These are phyloP conservation scores for Prunus padus DNA, from an alignment of 306 rosid genomes.

Conservation along the genomic window DNA sequence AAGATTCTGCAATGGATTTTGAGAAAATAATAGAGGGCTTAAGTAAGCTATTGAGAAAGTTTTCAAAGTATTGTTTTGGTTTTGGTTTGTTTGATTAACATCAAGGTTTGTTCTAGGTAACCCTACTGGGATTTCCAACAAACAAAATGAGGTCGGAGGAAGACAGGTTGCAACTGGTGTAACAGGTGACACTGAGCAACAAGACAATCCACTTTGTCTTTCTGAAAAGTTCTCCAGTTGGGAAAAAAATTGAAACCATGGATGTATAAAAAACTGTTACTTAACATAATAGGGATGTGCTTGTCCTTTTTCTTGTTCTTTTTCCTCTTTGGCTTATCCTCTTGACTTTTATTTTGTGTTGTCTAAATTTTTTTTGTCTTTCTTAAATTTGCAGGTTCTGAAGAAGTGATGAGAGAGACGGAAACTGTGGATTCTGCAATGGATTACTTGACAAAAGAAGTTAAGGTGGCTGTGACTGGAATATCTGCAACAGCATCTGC, in stretches of 20 bases:
- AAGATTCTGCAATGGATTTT: neutral
- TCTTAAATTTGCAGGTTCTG: neutral
- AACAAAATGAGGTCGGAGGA: neutral
- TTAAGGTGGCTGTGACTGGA: neutral
- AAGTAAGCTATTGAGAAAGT: neutral
- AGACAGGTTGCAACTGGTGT: neutral
- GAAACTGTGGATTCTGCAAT: neutral
- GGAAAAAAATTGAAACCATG: constrained; percentile 23
- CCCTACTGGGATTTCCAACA: constrained; percentile 4
- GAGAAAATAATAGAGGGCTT: neutral
- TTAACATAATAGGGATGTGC: neutral
- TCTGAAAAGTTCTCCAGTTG: neutral
- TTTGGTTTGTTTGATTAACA: neutral
- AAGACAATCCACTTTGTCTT: constrained; percentile 2
- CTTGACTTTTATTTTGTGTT: neutral
- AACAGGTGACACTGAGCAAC: neutral
- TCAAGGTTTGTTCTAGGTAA: neutral
- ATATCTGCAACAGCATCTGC: neutral
- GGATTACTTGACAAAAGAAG: neutral
- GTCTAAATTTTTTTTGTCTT: neutral
- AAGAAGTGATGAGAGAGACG: neutral
- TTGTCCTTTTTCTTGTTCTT: neutral
- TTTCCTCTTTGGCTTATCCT: neutral
- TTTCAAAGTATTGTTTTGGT: neutral
- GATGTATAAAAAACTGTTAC: constrained; percentile 1